phyloP scores from a whole-genome alignment of 2,329 filamentous ascomycete species.

The Arthrobotrys sinensis region DNA sequence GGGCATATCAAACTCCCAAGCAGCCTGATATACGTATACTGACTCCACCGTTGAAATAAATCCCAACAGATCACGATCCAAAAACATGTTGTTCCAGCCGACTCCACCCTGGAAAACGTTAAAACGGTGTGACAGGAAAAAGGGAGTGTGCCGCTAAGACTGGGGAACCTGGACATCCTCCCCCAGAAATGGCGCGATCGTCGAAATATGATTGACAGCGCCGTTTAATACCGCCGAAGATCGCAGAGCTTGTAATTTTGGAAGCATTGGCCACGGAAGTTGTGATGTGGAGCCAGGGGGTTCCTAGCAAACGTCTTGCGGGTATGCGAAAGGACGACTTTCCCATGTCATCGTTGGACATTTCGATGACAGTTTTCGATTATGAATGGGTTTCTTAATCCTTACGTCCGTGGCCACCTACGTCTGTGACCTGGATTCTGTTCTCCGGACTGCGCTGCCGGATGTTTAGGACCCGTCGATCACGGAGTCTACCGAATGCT shows the following conservation, averaged over 20 bases:
- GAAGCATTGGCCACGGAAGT: slow-evolving; percentile 12
- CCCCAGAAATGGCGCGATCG: slow-evolving; percentile 13
- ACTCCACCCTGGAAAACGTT: background rate
- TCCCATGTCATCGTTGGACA: background rate
- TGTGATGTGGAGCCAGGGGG: slow-evolving; percentile 5
- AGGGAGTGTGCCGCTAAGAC: slow-evolving; percentile 4
- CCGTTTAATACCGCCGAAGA: slow-evolving; percentile 39
- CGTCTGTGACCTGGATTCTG: background rate
- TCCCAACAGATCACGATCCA: slow-evolving; percentile 45
- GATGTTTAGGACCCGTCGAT: slow-evolving; percentile 17
- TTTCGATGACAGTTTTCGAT: background rate
- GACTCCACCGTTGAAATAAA: slow-evolving; percentile 39
- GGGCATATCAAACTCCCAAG: background rate
- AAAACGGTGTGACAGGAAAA: slow-evolving; percentile 7
- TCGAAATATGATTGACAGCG: slow-evolving; percentile 9
- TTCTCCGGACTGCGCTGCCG: slow-evolving; percentile 26
- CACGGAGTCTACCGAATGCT: slow-evolving; percentile 25
- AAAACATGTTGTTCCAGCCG: background rate
- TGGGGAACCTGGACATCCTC: slow-evolving; percentile 22
- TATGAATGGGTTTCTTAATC: too few species aligned
- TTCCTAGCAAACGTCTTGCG: background rate
- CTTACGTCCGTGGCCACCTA: too few species aligned
- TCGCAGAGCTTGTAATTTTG: slow-evolving; percentile 33
- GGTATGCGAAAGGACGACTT: background rate
- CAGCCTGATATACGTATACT: background rate